These are phyloP conservation scores for Chenopodium suecicum DNA, from an alignment of 148 eudicot species.

Conservation along the genomic window DNA sequence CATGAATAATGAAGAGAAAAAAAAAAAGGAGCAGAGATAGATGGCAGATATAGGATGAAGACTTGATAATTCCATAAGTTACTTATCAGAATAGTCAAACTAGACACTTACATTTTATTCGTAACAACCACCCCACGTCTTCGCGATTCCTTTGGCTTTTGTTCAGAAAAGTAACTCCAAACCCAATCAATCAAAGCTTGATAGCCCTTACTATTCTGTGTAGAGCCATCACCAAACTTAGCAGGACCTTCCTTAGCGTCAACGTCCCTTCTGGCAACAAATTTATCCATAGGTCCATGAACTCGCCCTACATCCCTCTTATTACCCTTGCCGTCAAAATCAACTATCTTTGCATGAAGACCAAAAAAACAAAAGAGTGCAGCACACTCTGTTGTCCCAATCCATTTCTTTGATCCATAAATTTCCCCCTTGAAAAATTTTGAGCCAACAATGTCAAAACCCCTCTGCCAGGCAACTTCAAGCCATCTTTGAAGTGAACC, in stretches of 20 bases:
- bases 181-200: constrained; percentile 84
- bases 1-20: neutral
- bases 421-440: constrained; percentile 51
- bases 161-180: constrained; percentile 79
- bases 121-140: constrained; percentile 54
- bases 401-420: constrained; percentile 75
- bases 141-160: constrained; percentile 30
- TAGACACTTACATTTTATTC: constrained; percentile 61
- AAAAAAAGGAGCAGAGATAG: neutral
- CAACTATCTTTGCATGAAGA: constrained; percentile 86
- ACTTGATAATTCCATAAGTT: neutral
- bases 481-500: constrained; percentile 88
- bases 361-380: constrained; percentile 84
- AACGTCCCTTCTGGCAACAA: constrained; percentile 41
- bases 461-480: constrained; percentile 87
- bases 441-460: constrained; percentile 69
- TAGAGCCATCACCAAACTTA: constrained; percentile 19
- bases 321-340: constrained; percentile 54
- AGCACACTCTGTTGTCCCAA: constrained; percentile 96
- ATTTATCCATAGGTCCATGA: constrained; percentile 82
- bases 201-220: constrained; percentile 40
- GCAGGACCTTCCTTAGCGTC: constrained; percentile 19
- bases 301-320: constrained; percentile 24
- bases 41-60: neutral
- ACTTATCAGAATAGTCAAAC: neutral